phyloP scores from a whole-genome alignment of 768 basidiomycete species.

The Tricholoma sp. region DNA sequence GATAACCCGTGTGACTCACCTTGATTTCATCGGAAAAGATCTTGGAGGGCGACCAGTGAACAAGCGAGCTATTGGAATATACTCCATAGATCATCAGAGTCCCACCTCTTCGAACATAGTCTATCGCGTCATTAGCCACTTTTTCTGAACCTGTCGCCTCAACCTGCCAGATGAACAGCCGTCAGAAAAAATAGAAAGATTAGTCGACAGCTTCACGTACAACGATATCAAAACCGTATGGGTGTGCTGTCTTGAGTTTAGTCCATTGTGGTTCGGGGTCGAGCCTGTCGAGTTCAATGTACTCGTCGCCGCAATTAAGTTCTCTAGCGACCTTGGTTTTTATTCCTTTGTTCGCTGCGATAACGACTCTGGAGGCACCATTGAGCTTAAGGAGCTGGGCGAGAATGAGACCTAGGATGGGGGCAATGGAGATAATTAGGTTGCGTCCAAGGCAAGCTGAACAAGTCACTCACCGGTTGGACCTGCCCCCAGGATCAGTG shows the following conservation, averaged over 20 bases:
- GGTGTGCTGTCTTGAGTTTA: constrained; percentile 61
- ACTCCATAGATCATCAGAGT: constrained; percentile 75
- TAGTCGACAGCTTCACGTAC: constrained; percentile 17
- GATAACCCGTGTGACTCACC: constrained; percentile 22
- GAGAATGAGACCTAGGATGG: constrained; percentile 53
- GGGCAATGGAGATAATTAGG: not conserved
- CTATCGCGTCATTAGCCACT: constrained; percentile 66
- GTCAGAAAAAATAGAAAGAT: not conserved
- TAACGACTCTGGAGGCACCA: constrained; percentile 62
- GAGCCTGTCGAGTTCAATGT: constrained; percentile 66
- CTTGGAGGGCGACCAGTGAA: constrained; percentile 71
- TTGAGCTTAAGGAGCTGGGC: constrained; percentile 75
- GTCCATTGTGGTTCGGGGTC: constrained; percentile 65
- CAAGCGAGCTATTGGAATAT: constrained; percentile 60
- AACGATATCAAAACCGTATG: constrained; percentile 79
- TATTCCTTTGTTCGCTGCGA: constrained; percentile 73
- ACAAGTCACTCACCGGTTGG: constrained; percentile 45
- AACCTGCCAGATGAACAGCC: constrained; percentile 16
- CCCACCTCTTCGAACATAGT: constrained; percentile 70
- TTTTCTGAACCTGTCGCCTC: constrained; percentile 74
- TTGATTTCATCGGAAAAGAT: constrained; percentile 74
- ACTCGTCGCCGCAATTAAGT: constrained; percentile 66
- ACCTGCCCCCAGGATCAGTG: constrained; percentile 71
- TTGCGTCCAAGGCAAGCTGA: not conserved
- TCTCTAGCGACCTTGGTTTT: constrained; percentile 73